Evolutionary conservation across 331 rosid genomes (phyloP).

Genomic region (Malus hybrid): DNA sequence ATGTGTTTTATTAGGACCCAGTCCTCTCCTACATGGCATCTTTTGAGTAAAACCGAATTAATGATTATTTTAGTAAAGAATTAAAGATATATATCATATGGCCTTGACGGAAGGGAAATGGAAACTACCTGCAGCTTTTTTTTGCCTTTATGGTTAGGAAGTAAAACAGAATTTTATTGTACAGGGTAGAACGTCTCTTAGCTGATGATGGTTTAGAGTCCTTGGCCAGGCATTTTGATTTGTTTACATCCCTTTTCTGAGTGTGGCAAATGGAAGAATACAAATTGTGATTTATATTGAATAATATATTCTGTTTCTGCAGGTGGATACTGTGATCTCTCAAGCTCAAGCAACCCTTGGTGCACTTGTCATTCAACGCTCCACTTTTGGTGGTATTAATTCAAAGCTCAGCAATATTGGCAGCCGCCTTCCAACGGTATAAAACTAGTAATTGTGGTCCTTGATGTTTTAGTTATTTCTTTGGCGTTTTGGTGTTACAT

Average conservation of each 20-base stretch:
- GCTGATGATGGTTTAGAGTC: neutral
- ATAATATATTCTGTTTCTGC: conserved; percentile 8
- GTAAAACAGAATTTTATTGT: neutral
- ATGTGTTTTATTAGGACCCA: neutral
- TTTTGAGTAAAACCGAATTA: no score
- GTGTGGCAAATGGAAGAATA: neutral
- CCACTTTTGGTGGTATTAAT: conserved; percentile 90
- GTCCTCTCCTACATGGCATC: no score
- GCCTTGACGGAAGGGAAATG: neutral
- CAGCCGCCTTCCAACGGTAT: conserved; percentile 93
- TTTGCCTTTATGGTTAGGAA: neutral
- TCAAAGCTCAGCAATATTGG: conserved; percentile 87
- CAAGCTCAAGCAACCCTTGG: conserved; percentile 98
- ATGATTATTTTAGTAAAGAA: neutral
- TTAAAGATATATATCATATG: neutral
- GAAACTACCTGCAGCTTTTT: no score
- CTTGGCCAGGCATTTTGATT: neutral
- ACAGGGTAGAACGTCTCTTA: neutral
- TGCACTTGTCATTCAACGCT: conserved; percentile 81
- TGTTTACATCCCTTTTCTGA: neutral
- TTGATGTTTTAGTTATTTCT: conserved; percentile 6
- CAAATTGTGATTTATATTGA: neutral
- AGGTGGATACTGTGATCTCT: conserved; percentile 87
- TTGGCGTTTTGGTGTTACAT: neutral
- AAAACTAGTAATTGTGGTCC: conserved; percentile 6